Evolutionary conservation across 2,329 filamentous ascomycete species (phyloP).

Genomic region (Fusarium odoratissimum): DNA sequence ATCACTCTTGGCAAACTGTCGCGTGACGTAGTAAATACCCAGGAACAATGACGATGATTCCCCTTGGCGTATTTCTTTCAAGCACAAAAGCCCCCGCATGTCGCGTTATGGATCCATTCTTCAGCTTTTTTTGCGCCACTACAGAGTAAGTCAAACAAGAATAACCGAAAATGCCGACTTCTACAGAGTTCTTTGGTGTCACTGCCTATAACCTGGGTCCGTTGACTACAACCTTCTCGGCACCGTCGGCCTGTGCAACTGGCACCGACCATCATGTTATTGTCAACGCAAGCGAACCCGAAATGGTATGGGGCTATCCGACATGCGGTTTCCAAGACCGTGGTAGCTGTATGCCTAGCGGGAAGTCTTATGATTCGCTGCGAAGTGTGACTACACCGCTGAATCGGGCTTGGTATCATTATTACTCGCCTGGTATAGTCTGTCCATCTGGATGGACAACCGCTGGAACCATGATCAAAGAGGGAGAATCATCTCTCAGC

Average conservation of each 20-base stretch:
- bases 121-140: background rate
- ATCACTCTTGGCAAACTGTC: background rate
- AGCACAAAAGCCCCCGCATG: background rate
- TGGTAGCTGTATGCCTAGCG: background rate
- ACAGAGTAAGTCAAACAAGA: background rate
- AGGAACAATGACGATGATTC: background rate
- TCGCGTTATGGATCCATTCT: background rate
- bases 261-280: background rate
- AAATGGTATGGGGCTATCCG: accelerated
- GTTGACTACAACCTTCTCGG: background rate
- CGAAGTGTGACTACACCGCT: accelerated
- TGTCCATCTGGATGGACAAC: slow-evolving; percentile 9
- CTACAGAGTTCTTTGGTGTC: slow-evolving; percentile 2
- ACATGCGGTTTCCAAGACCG: background rate
- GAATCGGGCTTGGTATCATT: background rate
- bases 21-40: background rate
- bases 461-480: background rate
- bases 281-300: background rate
- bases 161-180: background rate
- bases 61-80: background rate
- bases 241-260: background rate
- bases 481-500: accelerated
- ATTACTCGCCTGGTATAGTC: background rate
- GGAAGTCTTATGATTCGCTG: accelerated
- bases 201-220: background rate